Conservation (phyloP, 345 rosid species). For the Euphorbia tirucalli region DNA sequence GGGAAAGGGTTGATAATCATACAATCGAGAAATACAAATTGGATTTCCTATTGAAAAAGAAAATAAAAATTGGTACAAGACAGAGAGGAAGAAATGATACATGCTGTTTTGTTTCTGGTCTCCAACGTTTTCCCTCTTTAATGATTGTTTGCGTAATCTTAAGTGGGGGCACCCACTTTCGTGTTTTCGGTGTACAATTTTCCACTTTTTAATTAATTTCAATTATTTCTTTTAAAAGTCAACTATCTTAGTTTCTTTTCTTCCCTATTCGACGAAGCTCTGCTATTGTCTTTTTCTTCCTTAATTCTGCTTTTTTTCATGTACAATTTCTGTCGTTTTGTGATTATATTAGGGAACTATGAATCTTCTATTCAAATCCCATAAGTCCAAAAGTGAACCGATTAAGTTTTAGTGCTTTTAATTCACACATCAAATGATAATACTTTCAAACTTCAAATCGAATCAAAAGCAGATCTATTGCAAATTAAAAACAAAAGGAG, state of each 20-base stretch:
- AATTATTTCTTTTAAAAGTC: background rate
- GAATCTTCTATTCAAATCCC: background rate
- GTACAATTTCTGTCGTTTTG: background rate
- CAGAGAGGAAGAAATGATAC: too few relatives aligned
- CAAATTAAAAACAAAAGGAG: too few relatives aligned
- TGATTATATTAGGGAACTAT: background rate
- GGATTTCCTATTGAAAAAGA: too few relatives aligned
- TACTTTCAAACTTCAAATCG: too few relatives aligned
- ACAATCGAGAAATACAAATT: too few relatives aligned
- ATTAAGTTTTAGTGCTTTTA: too few relatives aligned
- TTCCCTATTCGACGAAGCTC: background rate
- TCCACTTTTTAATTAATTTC: background rate
- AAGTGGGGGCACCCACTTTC: slow-evolving; percentile 27
- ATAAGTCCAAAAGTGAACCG: too few relatives aligned
- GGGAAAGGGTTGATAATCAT: slow-evolving; percentile 4
- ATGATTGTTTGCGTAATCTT: background rate
- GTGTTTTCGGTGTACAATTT: slow-evolving; percentile 11
- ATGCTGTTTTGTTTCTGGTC: too few relatives aligned
- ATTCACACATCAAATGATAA: too few relatives aligned
- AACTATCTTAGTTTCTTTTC: background rate
- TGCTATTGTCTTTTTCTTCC: background rate
- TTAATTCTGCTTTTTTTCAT: background rate
- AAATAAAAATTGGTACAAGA: too few relatives aligned
- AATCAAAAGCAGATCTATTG: too few relatives aligned
- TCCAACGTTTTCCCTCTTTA: background rate